Conservation (phyloP, 2,329 filamentous ascomycete species). For the Xylaria polymorpha region DNA sequence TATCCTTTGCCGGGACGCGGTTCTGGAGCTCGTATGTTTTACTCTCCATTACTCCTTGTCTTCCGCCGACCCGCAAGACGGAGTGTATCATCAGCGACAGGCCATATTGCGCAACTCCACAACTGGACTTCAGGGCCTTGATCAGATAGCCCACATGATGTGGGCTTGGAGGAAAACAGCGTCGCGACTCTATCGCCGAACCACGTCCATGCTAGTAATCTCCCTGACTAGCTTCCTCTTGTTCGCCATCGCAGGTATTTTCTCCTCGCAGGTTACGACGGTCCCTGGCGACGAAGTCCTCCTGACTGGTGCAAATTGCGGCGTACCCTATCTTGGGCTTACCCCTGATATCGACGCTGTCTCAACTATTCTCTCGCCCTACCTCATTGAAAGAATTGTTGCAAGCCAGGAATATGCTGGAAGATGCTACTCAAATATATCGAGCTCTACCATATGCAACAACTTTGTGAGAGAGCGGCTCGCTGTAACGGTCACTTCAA, state of each 20-base stretch:
- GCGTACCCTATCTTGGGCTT: background rate
- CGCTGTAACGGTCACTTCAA: background rate
- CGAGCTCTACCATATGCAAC: slow-evolving; percentile 10
- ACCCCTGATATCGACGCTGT: background rate
- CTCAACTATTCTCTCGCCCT: slow-evolving; percentile 9
- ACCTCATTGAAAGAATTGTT: slow-evolving; percentile 17
- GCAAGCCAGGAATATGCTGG: slow-evolving; percentile 32
- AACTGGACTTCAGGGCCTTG: background rate
- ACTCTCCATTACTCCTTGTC: slow-evolving; percentile 1
- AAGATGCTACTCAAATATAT: slow-evolving; percentile 39
- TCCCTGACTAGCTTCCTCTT: slow-evolving; percentile 2
- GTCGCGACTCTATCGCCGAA: background rate
- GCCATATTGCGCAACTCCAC: slow-evolving; percentile 7
- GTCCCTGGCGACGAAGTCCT: slow-evolving; percentile 28
- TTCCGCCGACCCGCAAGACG: background rate
- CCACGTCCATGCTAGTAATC: background rate
- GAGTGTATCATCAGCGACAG: slow-evolving; percentile 9
- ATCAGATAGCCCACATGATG: background rate
- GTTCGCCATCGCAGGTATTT: slow-evolving; percentile 5
- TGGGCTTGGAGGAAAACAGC: slow-evolving; percentile 3
- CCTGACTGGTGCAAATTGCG: slow-evolving; percentile 27
- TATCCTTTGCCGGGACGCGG: background rate
- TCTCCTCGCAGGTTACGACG: slow-evolving; percentile 2
- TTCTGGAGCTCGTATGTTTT: slow-evolving; percentile 4
- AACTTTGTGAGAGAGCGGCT: slow-evolving; percentile 22